These are phyloP conservation scores for Coniochaeta prunicola DNA, from an alignment of 2,329 filamentous ascomycete genomes.

Conservation along the genomic window DNA sequence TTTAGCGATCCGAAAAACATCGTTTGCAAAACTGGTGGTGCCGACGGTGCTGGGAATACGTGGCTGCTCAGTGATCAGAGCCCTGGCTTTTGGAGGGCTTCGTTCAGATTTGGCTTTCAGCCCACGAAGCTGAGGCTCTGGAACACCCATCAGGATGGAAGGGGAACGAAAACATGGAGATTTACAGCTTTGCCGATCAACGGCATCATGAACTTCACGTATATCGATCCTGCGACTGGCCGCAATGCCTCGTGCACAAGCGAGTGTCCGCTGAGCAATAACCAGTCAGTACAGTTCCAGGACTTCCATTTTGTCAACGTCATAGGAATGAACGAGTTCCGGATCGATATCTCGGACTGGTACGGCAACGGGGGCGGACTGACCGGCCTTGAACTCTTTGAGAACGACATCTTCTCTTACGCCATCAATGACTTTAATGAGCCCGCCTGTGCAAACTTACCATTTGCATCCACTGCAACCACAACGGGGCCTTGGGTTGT, in stretches of 20 bases:
- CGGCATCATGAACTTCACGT: slow-evolving; percentile 95
- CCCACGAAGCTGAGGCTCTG: slow-evolving; percentile 82
- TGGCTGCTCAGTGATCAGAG: slow-evolving; percentile 75
- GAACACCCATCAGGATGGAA: slow-evolving; percentile 78
- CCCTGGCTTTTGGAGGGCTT: slow-evolving; percentile 75
- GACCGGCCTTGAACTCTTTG: slow-evolving; percentile 77
- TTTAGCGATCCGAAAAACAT: slow-evolving; percentile 75
- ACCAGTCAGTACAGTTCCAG: slow-evolving; percentile 60
- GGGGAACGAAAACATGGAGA: slow-evolving; percentile 82
- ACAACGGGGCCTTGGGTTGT: slow-evolving; percentile 67
- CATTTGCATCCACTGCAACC: slow-evolving; percentile 59
- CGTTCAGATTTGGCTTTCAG: slow-evolving; percentile 75
- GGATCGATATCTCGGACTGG: slow-evolving; percentile 78
- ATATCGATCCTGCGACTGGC: slow-evolving; percentile 67
- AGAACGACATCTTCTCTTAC: slow-evolving; percentile 78
- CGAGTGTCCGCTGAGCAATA: slow-evolving; percentile 74
- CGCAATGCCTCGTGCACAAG: slow-evolving; percentile 67
- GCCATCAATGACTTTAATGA: slow-evolving; percentile 86
- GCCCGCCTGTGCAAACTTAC: slow-evolving; percentile 64
- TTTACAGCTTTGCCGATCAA: slow-evolving; percentile 79
- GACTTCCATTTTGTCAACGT: slow-evolving; percentile 87
- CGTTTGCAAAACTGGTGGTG: slow-evolving; percentile 65
- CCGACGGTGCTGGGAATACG: slow-evolving; percentile 65
- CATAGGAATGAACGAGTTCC: slow-evolving; percentile 82
- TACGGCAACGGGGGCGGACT: slow-evolving; percentile 83